Percentiles rank a stretch among this genome's conserved stretches.
These are phyloP conservation scores for Helianthus annuus DNA, from an alignment of 129 eudicot genomes.

Conservation along the genomic window DNA sequence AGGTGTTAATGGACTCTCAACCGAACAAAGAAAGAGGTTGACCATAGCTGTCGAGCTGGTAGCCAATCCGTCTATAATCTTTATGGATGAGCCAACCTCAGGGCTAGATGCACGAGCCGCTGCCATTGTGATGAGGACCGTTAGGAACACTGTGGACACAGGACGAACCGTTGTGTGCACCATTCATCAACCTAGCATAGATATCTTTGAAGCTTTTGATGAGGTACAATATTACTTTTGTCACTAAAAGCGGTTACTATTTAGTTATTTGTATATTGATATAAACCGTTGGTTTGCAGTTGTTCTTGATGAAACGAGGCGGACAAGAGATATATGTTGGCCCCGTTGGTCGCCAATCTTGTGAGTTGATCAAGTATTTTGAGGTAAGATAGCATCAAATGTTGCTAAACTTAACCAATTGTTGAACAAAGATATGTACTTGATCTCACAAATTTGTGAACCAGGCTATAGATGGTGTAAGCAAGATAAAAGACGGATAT, in stretches of 20 bases:
- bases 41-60: conserved; percentile 74
- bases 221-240: conserved; percentile 32
- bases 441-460: not conserved
- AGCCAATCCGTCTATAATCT: conserved; percentile 63
- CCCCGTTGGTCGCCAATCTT: conserved; percentile 73
- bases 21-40: conserved; percentile 81
- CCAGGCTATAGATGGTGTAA: conserved; percentile 48
- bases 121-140: conserved; percentile 73
- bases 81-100: conserved; percentile 70
- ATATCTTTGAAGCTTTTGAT: conserved; percentile 66
- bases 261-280: not conserved
- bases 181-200: conserved; percentile 68
- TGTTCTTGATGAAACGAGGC: conserved; percentile 84
- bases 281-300: conserved; percentile 35
- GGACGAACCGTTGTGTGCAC: conserved; percentile 70
- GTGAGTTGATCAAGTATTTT: conserved; percentile 72
- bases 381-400: conserved; percentile 36
- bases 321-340: conserved; percentile 85
- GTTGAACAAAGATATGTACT: not conserved
- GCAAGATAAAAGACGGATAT: conserved; percentile 60
- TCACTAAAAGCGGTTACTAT: not conserved
- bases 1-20: conserved; percentile 84
- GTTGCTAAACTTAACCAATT: not conserved
- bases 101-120: conserved; percentile 71
- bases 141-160: conserved; percentile 64